phyloP scores from a whole-genome alignment of 2,329 filamentous ascomycete genomes.

The Alternaria novae-zelandiae region DNA sequence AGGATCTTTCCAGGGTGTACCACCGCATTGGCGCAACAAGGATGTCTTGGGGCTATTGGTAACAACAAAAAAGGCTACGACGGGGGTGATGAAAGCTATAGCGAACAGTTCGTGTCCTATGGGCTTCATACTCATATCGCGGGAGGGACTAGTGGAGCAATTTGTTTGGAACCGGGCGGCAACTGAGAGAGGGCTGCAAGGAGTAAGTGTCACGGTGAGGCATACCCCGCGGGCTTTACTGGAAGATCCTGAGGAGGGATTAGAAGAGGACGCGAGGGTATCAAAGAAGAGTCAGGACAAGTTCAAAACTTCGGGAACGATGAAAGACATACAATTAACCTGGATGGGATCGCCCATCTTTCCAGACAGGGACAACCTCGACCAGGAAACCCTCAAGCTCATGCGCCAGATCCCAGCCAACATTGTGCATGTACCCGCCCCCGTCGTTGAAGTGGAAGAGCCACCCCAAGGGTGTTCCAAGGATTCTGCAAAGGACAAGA shows the following conservation, averaged over 20 bases:
- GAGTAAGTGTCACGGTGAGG: slow-evolving; percentile 49
- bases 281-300: slow-evolving; percentile 11
- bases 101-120: slow-evolving; percentile 72
- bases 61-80: slow-evolving; percentile 72
- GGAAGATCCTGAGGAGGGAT: slow-evolving; percentile 3
- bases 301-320: slow-evolving; percentile 28
- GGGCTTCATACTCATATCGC: slow-evolving; percentile 70
- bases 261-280: slow-evolving; percentile 6
- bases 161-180: slow-evolving; percentile 75
- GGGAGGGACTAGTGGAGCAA: slow-evolving; percentile 66
- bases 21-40: slow-evolving; percentile 71
- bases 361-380: slow-evolving; percentile 29
- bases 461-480: not conserved
- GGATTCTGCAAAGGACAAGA: not conserved
- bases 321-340: slow-evolving; percentile 45
- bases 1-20: slow-evolving; percentile 77
- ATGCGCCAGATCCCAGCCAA: not conserved
- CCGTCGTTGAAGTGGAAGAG: not conserved
- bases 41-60: slow-evolving; percentile 74
- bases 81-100: slow-evolving; percentile 77
- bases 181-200: slow-evolving; percentile 67
- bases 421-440: not conserved
- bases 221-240: slow-evolving; percentile 31
- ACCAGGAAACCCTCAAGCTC: slow-evolving; percentile 29
- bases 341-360: slow-evolving; percentile 48